Evolutionary conservation across 2,329 filamentous ascomycete species (phyloP).

Genomic region (Fusarium sp.): DNA sequence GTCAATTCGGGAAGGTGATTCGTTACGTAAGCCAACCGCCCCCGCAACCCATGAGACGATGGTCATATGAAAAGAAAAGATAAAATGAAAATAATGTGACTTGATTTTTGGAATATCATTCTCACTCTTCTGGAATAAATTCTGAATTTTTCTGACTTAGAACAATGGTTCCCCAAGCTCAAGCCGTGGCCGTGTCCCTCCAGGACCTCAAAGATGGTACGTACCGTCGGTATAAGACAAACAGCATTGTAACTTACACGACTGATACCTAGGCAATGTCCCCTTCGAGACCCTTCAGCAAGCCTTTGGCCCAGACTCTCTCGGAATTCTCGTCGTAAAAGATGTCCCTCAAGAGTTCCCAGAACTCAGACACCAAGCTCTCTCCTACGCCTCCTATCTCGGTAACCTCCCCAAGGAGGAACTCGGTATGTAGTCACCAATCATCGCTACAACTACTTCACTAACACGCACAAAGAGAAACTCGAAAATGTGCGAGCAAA

Average conservation of each 20-base stretch:
- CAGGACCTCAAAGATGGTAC: conserved; percentile 68
- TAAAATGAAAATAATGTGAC: conserved; percentile 8
- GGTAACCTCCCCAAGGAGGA: conserved; percentile 79
- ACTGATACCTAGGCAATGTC: conserved; percentile 68
- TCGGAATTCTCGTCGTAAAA: conserved; percentile 94
- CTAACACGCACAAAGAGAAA: conserved; percentile 54
- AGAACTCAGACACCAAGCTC: conserved; percentile 75
- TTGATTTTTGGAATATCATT: neutral
- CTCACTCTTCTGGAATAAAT: neutral
- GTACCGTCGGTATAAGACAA: conserved; percentile 24
- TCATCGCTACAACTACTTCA: no score
- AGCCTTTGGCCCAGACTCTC: conserved; percentile 89
- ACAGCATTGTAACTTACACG: conserved; percentile 18
- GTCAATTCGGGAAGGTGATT: conserved; percentile 29
- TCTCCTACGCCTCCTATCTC: conserved; percentile 90
- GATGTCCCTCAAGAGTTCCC: conserved; percentile 80
- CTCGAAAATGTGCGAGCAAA: conserved; percentile 70
- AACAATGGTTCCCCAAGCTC: conserved; percentile 60
- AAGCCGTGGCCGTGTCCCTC: conserved; percentile 71
- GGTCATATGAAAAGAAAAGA: conserved; percentile 14
- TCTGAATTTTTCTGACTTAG: no score
- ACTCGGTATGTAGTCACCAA: conserved; percentile 66
- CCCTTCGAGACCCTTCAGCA: conserved; percentile 75
- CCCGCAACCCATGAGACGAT: conserved; percentile 32
- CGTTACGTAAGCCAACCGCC: conserved; percentile 43